Conservation (phyloP, 148 eudicot genomes). For the Diospyros kaki region DNA sequence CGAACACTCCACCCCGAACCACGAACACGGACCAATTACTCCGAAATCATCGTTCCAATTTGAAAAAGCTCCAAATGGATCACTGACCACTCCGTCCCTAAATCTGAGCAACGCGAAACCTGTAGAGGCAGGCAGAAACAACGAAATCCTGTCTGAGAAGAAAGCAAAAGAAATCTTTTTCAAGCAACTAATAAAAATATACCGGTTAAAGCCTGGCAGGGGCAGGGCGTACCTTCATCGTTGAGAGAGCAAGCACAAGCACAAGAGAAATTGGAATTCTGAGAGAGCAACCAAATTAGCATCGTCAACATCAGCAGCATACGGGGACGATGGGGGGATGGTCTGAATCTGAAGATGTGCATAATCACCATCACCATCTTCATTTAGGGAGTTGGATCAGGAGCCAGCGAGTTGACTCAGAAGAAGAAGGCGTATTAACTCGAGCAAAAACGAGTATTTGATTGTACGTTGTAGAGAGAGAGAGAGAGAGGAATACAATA, state of each 20-base stretch:
- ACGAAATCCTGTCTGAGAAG: background rate
- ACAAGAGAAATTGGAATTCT: constrained; percentile 24
- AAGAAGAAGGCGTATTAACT: too few relatives aligned
- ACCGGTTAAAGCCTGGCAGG: background rate
- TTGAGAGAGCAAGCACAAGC: constrained; percentile 30
- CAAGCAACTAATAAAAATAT: constrained; percentile 4
- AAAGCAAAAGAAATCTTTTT: background rate
- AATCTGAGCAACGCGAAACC: constrained; percentile 65
- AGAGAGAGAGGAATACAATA: too few relatives aligned
- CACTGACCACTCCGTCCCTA: constrained; percentile 55
- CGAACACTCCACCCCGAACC: constrained; percentile 69
- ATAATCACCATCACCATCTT: too few relatives aligned
- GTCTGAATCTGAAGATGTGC: too few relatives aligned
- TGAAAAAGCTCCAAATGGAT: constrained; percentile 64
- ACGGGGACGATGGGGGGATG: too few relatives aligned
- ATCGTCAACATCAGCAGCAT: constrained; percentile 12
- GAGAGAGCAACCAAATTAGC: constrained; percentile 20
- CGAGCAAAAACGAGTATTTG: too few relatives aligned
- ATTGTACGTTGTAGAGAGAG: too few relatives aligned
- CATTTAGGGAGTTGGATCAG: too few relatives aligned
- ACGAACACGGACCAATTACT: constrained; percentile 58
- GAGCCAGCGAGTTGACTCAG: too few relatives aligned
- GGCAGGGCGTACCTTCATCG: constrained; percentile 46
- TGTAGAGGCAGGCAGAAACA: constrained; percentile 20
- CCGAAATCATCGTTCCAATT: constrained; percentile 57